phyloP scores from a whole-genome alignment of 177 flowering plant genomes.

The Tripterygium wilfordii region DNA sequence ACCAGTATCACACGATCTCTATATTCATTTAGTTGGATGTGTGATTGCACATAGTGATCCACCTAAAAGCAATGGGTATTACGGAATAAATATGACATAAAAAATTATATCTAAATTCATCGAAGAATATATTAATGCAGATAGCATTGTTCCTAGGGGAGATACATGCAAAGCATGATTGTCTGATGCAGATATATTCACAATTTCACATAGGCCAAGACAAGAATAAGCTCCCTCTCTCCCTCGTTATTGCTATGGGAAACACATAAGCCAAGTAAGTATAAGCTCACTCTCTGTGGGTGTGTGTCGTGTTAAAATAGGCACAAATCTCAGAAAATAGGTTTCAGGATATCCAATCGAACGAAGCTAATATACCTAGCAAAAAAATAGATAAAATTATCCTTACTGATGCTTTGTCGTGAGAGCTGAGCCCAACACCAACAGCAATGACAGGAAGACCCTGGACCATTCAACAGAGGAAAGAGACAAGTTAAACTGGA shows the following conservation, averaged over 20 bases:
- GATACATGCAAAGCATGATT: no score
- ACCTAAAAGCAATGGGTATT: constrained; percentile 58
- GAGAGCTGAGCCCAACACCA: constrained; percentile 91
- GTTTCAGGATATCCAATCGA: no score
- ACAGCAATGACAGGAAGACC: constrained; percentile 91
- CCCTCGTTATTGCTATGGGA: no score
- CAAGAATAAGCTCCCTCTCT: no score
- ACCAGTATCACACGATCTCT: constrained; percentile 92
- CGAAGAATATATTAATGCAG: neutral
- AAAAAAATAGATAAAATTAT: neutral
- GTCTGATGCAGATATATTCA: no score
- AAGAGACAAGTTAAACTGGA: neutral
- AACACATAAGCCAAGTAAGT: no score
- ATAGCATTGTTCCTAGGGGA: no score
- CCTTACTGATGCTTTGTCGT: constrained; percentile 95
- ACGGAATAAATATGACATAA: constrained; percentile 5
- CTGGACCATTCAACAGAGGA: constrained; percentile 26
- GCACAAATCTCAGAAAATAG: no score
- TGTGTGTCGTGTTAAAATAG: no score
- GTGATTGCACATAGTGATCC: constrained; percentile 87
- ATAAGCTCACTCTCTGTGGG: no score
- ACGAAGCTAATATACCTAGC: neutral
- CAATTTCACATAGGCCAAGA: no score
- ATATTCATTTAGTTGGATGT: constrained; percentile 96
- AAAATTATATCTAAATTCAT: neutral